Evolutionary conservation across 306 rosid species (phyloP), one percentile per base, ranked within the genome.

Genomic region (Pachyrhizus erosus): DNA sequence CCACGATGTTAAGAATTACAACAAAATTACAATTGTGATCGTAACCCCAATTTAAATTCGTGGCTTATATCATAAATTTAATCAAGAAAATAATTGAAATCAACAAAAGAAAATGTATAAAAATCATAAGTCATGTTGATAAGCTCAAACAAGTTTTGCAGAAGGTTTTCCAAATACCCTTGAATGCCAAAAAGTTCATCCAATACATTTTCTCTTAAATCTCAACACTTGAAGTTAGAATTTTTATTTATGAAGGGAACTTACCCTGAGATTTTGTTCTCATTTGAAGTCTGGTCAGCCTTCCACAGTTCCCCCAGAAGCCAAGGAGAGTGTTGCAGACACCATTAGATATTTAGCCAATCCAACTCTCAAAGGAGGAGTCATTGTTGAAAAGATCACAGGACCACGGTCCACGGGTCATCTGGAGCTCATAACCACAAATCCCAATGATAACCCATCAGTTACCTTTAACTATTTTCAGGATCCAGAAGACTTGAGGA

Each of bases 391-490:
- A 75, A 93, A 93, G 74, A 27, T 94, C 31, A 83, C 7, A n/a
- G 97, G 93, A 51, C 94, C 93, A 31, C 73, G 78, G 6, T 94
- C 97, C 3, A 85, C 80, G 5, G 94, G 94, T 73, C 85, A 90
- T 80, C 64, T 90, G 1, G 82, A 84, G 42, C 94, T 93, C 8
- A 43, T 80, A 48, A 93, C 83, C 78, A 85, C 88, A 2, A 69
- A 90, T 27, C 94, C 94, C 7, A 77, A 77, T 46, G 89, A 88
- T 81, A 94, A 92, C 17, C 92, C 98, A 1, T 51, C 78, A 54
- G 92, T 94, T 66, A 92, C 92, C 51, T 93, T 93, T 9, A 94
- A 92, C 88, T 90, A 92, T 77, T 94, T 91, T 85, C 75, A 92
- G 70, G 97, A 92, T 42, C 92, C 89, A 81, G 88, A 90, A 60